A percentile compares a stretch with the other conserved stretches of the same genome.
Conservation (phyloP, 2,329 filamentous ascomycete genomes). For the Helotiales sp. region DNA sequence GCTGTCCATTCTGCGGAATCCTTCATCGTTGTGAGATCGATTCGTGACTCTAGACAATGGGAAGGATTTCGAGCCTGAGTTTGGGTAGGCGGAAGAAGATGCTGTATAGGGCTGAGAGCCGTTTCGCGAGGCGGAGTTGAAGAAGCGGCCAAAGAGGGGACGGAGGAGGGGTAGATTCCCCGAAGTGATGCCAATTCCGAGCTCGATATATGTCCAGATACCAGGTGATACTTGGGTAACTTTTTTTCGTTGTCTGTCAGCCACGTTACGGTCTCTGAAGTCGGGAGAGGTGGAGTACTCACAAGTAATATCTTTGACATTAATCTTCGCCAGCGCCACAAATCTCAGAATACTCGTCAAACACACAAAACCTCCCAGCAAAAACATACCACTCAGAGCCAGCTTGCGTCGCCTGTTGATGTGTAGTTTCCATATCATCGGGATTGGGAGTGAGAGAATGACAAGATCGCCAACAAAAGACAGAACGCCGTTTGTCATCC, state of each 20-base stretch:
- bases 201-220: slow-evolving; percentile 44
- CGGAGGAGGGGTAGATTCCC: slow-evolving; percentile 36
- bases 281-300: background rate
- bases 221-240: slow-evolving; percentile 22
- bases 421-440: slow-evolving; percentile 20
- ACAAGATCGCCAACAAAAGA: slow-evolving; percentile 66
- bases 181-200: slow-evolving; percentile 36
- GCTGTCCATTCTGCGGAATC: slow-evolving; percentile 4
- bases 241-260: background rate
- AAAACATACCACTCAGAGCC: slow-evolving; percentile 20
- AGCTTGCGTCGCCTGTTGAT: slow-evolving; percentile 16
- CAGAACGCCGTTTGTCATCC: slow-evolving; percentile 64
- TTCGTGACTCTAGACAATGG: slow-evolving; percentile 1
- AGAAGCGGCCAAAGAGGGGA: slow-evolving; percentile 30
- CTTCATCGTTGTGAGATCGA: background rate
- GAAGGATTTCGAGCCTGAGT: background rate
- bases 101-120: too few relatives aligned
- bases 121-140: background rate
- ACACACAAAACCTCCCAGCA: slow-evolving; percentile 42
- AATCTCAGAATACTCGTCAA: slow-evolving; percentile 25
- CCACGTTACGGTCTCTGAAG: background rate
- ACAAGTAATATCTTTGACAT: slow-evolving; percentile 25
- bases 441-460: slow-evolving; percentile 19
- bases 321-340: slow-evolving; percentile 21
- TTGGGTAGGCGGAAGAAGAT: background rate